These are phyloP conservation scores for Rhizodiscina lignyota DNA, from an alignment of 495 filamentous ascomycete genomes.

Conservation along the genomic window DNA sequence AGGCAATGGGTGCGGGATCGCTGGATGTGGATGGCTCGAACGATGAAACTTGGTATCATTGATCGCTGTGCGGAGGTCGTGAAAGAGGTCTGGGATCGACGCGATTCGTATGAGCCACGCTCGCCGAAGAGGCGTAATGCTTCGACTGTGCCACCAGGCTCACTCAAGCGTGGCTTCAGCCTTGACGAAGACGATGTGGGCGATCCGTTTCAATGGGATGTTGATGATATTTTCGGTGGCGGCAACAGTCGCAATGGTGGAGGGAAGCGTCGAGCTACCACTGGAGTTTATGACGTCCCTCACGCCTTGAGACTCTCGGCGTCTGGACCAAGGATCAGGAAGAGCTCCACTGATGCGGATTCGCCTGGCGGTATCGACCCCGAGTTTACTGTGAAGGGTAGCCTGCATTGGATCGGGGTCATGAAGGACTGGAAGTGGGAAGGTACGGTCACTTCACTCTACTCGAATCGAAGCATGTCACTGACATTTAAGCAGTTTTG, in stretches of 20 bases:
- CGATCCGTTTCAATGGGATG: no score
- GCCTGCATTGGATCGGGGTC: constrained; percentile 59
- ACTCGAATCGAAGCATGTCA: not conserved
- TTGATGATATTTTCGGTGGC: no score
- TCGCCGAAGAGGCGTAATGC: not conserved
- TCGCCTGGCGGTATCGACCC: constrained; percentile 30
- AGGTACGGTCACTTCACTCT: constrained; percentile 24
- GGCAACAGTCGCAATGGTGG: no score
- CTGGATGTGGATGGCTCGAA: constrained; percentile 43
- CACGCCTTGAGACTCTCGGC: no score
- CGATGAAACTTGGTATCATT: constrained; percentile 57
- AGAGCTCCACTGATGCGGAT: constrained; percentile 4
- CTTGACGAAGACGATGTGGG: not conserved
- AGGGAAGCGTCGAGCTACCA: no score
- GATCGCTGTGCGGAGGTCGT: constrained; percentile 44
- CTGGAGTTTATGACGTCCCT: no score
- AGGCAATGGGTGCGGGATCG: constrained; percentile 51
- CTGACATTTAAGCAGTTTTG: not conserved
- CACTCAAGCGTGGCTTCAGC: constrained; percentile 2
- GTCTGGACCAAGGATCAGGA: constrained; percentile 2
- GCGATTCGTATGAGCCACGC: constrained; percentile 30
- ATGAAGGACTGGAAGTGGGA: constrained; percentile 74
- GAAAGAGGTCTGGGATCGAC: constrained; percentile 36
- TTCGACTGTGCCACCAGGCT: not conserved
- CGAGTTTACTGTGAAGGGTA: constrained; percentile 49